Evolutionary conservation across 2,329 filamentous ascomycete genomes (phyloP).

Genomic region (Fusarium lateritium): DNA sequence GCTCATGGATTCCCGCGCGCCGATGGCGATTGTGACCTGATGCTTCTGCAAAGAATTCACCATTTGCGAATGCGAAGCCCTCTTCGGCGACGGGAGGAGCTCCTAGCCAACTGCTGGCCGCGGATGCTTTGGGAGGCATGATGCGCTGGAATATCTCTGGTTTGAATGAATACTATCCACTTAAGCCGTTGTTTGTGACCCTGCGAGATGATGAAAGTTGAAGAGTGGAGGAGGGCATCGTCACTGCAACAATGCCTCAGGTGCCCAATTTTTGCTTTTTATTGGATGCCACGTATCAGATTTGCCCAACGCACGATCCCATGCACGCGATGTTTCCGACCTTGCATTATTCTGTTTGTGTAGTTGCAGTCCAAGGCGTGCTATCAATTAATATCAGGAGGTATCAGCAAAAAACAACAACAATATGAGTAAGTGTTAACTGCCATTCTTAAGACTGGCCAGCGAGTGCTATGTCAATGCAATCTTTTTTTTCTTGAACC

Average conservation of each 20-base stretch:
- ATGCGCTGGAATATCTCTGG: neutral
- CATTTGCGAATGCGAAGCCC: constrained; percentile 60
- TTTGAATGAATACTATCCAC: neutral
- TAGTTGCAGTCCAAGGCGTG: too few relatives aligned
- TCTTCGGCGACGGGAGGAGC: constrained; percentile 48
- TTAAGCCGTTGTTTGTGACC: too few relatives aligned
- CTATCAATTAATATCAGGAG: too few relatives aligned
- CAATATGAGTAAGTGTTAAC: too few relatives aligned
- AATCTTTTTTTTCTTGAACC: too few relatives aligned
- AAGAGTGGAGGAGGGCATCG: neutral
- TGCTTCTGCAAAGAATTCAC: constrained; percentile 61
- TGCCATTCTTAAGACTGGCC: too few relatives aligned
- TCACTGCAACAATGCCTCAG: neutral
- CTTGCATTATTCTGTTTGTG: too few relatives aligned
- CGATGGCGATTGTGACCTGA: constrained; percentile 62
- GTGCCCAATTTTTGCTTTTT: neutral
- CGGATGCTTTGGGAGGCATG: constrained; percentile 25
- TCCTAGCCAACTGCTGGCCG: constrained; percentile 19
- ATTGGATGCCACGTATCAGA: neutral
- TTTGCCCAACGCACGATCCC: neutral
- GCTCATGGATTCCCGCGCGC: constrained; percentile 60
- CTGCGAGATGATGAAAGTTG: neutral
- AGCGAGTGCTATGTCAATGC: too few relatives aligned
- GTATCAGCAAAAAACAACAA: too few relatives aligned
- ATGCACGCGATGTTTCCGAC: too few relatives aligned